Evolutionary conservation across 2,329 filamentous ascomycete genomes (phyloP), one percentile per base, ranked within the genome.

Genomic region (Penicillium crustosum): DNA sequence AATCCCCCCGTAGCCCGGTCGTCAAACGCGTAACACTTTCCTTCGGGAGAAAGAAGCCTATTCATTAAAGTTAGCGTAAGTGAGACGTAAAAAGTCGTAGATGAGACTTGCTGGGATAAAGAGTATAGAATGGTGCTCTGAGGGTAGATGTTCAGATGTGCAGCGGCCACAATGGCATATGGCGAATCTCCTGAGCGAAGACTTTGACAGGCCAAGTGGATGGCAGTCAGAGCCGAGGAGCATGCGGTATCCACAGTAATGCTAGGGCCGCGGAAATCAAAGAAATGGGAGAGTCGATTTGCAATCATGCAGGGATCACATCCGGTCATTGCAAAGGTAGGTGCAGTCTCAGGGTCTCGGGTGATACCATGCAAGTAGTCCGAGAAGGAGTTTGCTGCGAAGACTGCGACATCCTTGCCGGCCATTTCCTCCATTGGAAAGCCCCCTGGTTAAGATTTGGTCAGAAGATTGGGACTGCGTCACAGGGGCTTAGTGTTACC

Each of bases 261-360:
- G 42, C 61, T 68, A 4, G 70, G 67, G 1, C 71, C 71, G 2
- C 57, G 55, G 13, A 72, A 55, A 50, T 73, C 67, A 35, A 65
- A 73, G 41, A 64, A 66, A 35, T 66, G 68, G 3, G 71, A 73
- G 27, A 77, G 70, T 5, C 73, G 70, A 52, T 63, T 66, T 2
- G 63, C 42, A 35, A 60, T 38, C 19, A 63, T 49, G 6, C 52
- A 48, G 8, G 50, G 41, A 0, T 47, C 58, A 10, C 55, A 56
- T 0, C 73, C 72, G 1, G 65, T 66, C 38, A 59, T 50, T 1
- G 43, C 17, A 13, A 50, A 54, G 42, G 49, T 25, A 7, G 31
- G n/a, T 4, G 17, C 33, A 23, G 31, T 49, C 12, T 23, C 33
- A 4, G 31, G 47, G 25, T 49, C 47, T 31, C 47, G 33, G 17